Evolutionary conservation across 805 yeast species (phyloP).

Genomic region (Starmerella bombi): DNA sequence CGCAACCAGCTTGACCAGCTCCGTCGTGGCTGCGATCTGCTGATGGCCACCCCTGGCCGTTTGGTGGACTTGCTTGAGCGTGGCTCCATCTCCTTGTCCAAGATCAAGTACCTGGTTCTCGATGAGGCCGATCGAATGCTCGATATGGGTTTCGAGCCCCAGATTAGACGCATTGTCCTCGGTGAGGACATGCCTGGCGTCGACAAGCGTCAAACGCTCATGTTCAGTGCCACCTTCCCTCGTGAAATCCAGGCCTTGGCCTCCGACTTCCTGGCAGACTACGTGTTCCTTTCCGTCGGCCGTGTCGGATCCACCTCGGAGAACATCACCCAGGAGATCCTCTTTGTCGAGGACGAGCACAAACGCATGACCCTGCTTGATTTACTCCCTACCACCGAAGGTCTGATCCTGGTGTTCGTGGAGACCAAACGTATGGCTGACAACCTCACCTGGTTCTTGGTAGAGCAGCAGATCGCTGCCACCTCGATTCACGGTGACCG

Average conservation of each 20-base stretch:
- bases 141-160: constrained; percentile 99
- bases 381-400: constrained; percentile 67
- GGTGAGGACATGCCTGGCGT: constrained; percentile 96
- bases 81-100: constrained; percentile 78
- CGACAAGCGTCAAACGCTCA: constrained; percentile 82
- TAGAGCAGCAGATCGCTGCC: constrained; percentile 83
- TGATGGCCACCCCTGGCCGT: constrained; percentile 99
- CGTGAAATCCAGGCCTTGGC: constrained; percentile 94
- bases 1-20: constrained; percentile 75
- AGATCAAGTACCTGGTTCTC: constrained; percentile 87
- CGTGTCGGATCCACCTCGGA: constrained; percentile 98
- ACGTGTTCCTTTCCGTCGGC: constrained; percentile 93
- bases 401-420: constrained; percentile 86
- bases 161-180: constrained; percentile 94
- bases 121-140: constrained; percentile 94
- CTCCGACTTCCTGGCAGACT: constrained; percentile 89
- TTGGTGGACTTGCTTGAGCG: constrained; percentile 89
- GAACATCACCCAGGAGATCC: constrained; percentile 87
- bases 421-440: constrained; percentile 99
- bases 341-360: constrained; percentile 86
- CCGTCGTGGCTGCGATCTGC: constrained; percentile 85
- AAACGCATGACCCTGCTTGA: constrained; percentile 84
- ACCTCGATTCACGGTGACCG: constrained; percentile 99
- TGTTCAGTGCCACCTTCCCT: constrained; percentile 99
- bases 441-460: constrained; percentile 79